Evolutionary conservation across 1,284 basidiomycete species (phyloP).

Genomic region (Phlebopus sp.): DNA sequence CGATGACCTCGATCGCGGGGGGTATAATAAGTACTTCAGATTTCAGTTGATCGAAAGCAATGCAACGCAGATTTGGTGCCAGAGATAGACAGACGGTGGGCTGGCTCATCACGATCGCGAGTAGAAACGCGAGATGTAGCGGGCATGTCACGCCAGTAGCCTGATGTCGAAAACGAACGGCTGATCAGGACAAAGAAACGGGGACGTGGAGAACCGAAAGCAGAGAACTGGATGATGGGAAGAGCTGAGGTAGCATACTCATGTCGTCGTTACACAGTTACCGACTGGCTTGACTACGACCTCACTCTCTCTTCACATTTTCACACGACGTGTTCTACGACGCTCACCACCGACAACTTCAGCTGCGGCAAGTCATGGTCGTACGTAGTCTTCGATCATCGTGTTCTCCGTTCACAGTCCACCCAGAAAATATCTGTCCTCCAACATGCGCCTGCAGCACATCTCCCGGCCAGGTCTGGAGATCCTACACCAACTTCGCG

Average conservation of each 20-base stretch:
- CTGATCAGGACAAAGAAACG: conserved; percentile 2
- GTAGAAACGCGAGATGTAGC: conserved; percentile 3
- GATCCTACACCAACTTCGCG: conserved; percentile 86
- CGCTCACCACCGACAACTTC: too few relatives aligned
- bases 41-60: conserved; percentile 48
- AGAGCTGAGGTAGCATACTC: neutral
- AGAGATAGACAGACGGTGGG: conserved; percentile 65
- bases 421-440: conserved; percentile 83
- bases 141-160: conserved; percentile 27
- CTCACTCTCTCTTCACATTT: too few relatives aligned
- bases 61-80: conserved; percentile 68
- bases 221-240: conserved; percentile 21
- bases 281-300: too few relatives aligned
- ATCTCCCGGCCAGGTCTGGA: conserved; percentile 69
- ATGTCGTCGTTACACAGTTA: too few relatives aligned
- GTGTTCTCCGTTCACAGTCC: conserved; percentile 5
- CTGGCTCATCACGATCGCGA: conserved; percentile 18
- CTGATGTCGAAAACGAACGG: conserved; percentile 13
- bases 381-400: conserved; percentile 14
- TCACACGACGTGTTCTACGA: too few relatives aligned
- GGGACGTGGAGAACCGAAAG: conserved; percentile 14
- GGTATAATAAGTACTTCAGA: conserved; percentile 57
- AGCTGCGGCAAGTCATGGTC: conserved; percentile 12
- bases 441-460: conserved; percentile 77
- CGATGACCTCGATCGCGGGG: conserved; percentile 57